These are phyloP conservation scores for Cyclocybe cylindracea DNA, from an alignment of 768 basidiomycete genomes.

Conservation along the genomic window DNA sequence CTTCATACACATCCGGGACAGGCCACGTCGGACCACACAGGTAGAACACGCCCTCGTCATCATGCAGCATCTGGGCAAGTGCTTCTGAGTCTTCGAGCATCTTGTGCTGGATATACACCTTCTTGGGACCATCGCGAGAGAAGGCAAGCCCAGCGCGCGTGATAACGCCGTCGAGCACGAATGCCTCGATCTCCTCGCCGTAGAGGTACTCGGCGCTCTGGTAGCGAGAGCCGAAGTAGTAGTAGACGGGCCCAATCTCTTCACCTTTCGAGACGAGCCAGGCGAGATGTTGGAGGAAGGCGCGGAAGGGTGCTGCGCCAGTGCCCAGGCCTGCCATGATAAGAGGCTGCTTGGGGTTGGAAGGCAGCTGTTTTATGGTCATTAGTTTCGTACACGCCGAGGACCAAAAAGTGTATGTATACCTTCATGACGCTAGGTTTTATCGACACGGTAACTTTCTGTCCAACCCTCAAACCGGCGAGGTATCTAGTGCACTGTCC, in stretches of 20 bases:
- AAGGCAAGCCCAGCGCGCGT: constrained; percentile 93
- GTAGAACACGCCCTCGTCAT: constrained; percentile 85
- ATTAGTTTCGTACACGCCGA: not conserved
- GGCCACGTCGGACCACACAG: constrained; percentile 99
- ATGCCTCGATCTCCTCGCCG: constrained; percentile 95
- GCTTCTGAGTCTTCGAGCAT: constrained; percentile 88
- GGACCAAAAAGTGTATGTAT: not conserved
- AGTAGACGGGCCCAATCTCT: constrained; percentile 89
- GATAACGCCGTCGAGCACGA: constrained; percentile 81
- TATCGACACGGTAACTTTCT: constrained; percentile 95
- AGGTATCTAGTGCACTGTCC: constrained; percentile 98
- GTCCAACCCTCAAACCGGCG: constrained; percentile 77
- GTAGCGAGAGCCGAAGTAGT: constrained; percentile 98
- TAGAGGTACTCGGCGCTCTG: constrained; percentile 96
- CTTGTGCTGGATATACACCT: constrained; percentile 99
- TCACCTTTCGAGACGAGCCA: constrained; percentile 74
- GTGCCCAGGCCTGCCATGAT: constrained; percentile 99
- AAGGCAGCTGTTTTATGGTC: constrained; percentile 63
- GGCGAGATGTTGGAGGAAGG: constrained; percentile 96
- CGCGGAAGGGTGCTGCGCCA: constrained; percentile 98
- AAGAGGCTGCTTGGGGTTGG: constrained; percentile 81
- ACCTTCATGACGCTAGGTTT: constrained; percentile 99
- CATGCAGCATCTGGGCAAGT: constrained; percentile 73
- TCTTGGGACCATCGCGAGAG: constrained; percentile 89
- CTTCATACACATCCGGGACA: constrained; percentile 97